Conservation (phyloP, 2,329 filamentous ascomycete species). For the Scedosporium aurantiacum region DNA sequence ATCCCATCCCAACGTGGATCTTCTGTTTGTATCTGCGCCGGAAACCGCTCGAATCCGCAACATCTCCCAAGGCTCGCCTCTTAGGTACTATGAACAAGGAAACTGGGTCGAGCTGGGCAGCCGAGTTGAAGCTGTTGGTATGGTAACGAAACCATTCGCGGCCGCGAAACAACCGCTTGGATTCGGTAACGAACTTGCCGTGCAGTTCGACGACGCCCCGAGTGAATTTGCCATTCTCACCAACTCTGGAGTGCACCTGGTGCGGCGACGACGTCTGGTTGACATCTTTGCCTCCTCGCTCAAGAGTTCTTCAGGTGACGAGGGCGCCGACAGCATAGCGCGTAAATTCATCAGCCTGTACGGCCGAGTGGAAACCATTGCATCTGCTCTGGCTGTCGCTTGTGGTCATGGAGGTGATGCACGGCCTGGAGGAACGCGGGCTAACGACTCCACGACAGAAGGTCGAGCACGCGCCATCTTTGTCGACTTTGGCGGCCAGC, state of each 20-base stretch:
- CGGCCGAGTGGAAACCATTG: conserved; percentile 78
- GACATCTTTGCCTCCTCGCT: conserved; percentile 85
- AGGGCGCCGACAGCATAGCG: conserved; percentile 71
- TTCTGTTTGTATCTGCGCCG: conserved; percentile 74
- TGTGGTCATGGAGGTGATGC: conserved; percentile 82
- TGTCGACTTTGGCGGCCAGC: conserved; percentile 84
- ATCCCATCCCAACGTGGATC: conserved; percentile 47
- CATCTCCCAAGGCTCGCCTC: conserved; percentile 37
- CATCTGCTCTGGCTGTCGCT: conserved; percentile 84
- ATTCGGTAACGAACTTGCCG: conserved; percentile 89
- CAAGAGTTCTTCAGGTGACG: conserved; percentile 59
- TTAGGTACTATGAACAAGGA: conserved; percentile 66
- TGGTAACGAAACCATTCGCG: conserved; percentile 62
- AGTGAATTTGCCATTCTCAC: conserved; percentile 86
- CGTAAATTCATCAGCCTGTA: conserved; percentile 78
- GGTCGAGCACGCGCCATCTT: conserved; percentile 79
- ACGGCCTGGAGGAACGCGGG: conserved; percentile 59
- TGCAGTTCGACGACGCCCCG: conserved; percentile 80
- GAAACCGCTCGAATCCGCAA: conserved; percentile 77
- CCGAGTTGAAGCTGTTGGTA: conserved; percentile 65
- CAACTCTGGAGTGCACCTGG: conserved; percentile 77
- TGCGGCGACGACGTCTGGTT: conserved; percentile 73
- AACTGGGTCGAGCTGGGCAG: conserved; percentile 68
- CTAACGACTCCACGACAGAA: conserved; percentile 74
- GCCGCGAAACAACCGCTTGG: conserved; percentile 58